These are phyloP conservation scores for Xylaria sp. DNA, from an alignment of 2,329 filamentous ascomycete species.

Conservation along the genomic window DNA sequence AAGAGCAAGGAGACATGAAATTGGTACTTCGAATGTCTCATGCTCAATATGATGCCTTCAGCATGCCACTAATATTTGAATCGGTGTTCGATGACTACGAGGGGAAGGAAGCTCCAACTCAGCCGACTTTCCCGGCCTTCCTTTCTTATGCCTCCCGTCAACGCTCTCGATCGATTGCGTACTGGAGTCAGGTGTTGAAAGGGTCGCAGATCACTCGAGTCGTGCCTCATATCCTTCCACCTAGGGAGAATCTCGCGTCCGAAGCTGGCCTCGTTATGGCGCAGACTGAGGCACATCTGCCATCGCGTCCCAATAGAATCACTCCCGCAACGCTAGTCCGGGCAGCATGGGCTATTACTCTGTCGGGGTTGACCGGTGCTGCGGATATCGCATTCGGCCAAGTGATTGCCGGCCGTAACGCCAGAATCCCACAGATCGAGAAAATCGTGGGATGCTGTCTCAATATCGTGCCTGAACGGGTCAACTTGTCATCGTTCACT, in stretches of 20 bases:
- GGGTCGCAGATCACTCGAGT: conserved; percentile 11
- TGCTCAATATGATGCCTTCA: conserved; percentile 25
- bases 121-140: conserved; percentile 9
- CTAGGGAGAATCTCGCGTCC: neutral
- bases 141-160: conserved; percentile 17
- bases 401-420: conserved; percentile 21
- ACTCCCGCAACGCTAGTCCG: conserved; percentile 20
- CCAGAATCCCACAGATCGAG: conserved; percentile 8
- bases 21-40: conserved; percentile 19
- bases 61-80: conserved; percentile 21
- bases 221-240: conserved; percentile 6
- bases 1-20: conserved; percentile 5
- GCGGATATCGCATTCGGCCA: conserved; percentile 20
- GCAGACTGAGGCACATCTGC: conserved; percentile 9
- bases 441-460: conserved; percentile 24
- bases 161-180: conserved; percentile 6
- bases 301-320: conserved; percentile 16
- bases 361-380: conserved; percentile 7
- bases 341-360: conserved; percentile 12
- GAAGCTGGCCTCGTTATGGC: neutral
- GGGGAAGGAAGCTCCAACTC: conserved; percentile 1
- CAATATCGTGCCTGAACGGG: conserved; percentile 20
- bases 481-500: conserved; percentile 9
- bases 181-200: conserved; percentile 17
- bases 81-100: conserved; percentile 17